phyloP scores from a whole-genome alignment of 2,329 filamentous ascomycete species.

The Trichoderma breve region DNA sequence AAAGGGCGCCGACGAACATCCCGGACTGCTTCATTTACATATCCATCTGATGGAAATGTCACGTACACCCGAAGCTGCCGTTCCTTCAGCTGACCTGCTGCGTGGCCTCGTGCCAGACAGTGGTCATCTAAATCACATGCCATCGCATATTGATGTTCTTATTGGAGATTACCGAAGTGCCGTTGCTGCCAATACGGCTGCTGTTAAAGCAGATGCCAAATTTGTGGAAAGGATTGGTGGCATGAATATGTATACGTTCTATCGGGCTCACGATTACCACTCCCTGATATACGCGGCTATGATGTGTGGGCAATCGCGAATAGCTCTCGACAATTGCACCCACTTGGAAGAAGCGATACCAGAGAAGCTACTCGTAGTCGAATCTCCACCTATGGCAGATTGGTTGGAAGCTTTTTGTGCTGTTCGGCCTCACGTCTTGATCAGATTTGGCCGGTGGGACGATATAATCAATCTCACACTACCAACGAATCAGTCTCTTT shows the following conservation, averaged over 20 bases:
- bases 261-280: background rate
- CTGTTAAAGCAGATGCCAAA: background rate
- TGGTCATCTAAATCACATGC: constrained; percentile 52
- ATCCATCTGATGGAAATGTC: constrained; percentile 65
- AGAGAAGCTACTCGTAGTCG: background rate
- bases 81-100: constrained; percentile 58
- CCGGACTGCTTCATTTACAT: constrained; percentile 1
- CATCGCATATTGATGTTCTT: background rate
- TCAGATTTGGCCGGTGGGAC: constrained; percentile 70
- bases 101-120: constrained; percentile 61
- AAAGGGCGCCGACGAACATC: background rate
- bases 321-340: background rate
- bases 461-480: constrained; percentile 57
- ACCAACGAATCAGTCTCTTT: constrained; percentile 57
- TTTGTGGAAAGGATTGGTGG: background rate
- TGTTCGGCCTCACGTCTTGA: constrained; percentile 53
- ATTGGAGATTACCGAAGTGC: background rate
- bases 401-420: background rate
- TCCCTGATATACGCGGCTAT: background rate
- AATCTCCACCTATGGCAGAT: background rate
- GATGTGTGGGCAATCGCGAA: background rate
- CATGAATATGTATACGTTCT: background rate
- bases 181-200: background rate
- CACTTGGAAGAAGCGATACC: background rate
- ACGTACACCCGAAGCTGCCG: constrained; percentile 55